Evolutionary conservation across 2,329 filamentous ascomycete genomes (phyloP).

Genomic region (Aspergillus sp.): DNA sequence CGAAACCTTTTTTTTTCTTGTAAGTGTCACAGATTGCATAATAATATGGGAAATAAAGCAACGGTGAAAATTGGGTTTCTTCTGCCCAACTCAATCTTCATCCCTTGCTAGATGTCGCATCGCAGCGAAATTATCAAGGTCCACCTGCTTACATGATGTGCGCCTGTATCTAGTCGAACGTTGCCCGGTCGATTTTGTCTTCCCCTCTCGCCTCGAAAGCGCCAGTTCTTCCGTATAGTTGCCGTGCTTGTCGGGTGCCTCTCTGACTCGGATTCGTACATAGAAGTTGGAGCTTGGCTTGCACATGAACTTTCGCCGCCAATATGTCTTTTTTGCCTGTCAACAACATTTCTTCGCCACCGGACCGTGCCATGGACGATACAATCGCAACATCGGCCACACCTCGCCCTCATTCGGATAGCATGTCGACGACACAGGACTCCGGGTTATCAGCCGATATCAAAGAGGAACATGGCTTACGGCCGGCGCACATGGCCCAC

Average conservation of each 20-base stretch:
- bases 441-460: slow-evolving; percentile 21
- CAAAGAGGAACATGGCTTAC: slow-evolving; percentile 47
- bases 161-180: slow-evolving; percentile 20
- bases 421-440: slow-evolving; percentile 39
- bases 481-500: slow-evolving; percentile 36
- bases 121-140: slow-evolving; percentile 10
- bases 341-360: slow-evolving; percentile 55
- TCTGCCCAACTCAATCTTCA: slow-evolving; percentile 2
- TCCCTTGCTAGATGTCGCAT: slow-evolving; percentile 11
- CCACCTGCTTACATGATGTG: slow-evolving; percentile 22
- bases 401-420: slow-evolving; percentile 47
- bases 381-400: slow-evolving; percentile 57
- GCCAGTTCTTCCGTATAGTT: slow-evolving; percentile 16
- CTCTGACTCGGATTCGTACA: slow-evolving; percentile 20
- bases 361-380: slow-evolving; percentile 48
- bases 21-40: slow-evolving; percentile 6
- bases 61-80: slow-evolving; percentile 1
- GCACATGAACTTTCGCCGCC: slow-evolving; percentile 27
- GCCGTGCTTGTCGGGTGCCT: slow-evolving; percentile 13
- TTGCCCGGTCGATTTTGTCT: slow-evolving; percentile 16
- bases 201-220: slow-evolving; percentile 11
- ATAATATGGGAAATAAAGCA: neutral
- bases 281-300: slow-evolving; percentile 23
- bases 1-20: neutral
- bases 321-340: slow-evolving; percentile 63